Percentiles rank a stretch among this genome's conserved stretches.
Evolutionary conservation across 208 protist genomes (phyloP).

Genomic region (Zelonia costaricensis): DNA sequence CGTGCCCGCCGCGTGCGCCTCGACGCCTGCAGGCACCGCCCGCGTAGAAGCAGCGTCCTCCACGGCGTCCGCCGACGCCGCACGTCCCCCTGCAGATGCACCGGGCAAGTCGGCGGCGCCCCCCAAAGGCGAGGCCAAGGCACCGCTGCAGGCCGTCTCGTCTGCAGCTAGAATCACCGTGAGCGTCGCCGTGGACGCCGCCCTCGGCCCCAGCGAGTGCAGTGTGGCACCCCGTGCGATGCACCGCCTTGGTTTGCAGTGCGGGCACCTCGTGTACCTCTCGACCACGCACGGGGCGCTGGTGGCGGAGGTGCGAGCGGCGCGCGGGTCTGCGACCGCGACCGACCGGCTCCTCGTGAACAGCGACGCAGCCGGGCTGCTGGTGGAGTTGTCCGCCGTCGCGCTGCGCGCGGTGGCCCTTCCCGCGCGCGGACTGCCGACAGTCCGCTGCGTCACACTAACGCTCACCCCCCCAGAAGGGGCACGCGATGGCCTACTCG

Average conservation of each 20-base stretch:
- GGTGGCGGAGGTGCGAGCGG: slow-evolving; percentile 22
- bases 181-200: background rate
- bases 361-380: slow-evolving; percentile 25
- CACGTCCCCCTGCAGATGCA: no score
- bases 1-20: no score
- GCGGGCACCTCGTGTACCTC: slow-evolving; percentile 14
- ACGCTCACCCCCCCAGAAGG: slow-evolving; percentile 4
- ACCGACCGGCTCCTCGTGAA: slow-evolving; percentile 20
- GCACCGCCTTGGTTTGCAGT: slow-evolving; percentile 20
- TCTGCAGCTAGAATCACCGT: background rate
- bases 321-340: background rate
- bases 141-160: background rate
- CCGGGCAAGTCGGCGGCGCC: no score
- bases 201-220: slow-evolving; percentile 24
- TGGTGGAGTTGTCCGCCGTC: slow-evolving; percentile 21
- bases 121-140: background rate
- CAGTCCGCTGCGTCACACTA: slow-evolving; percentile 17
- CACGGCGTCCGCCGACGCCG: no score
- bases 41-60: no score
- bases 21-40: no score
- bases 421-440: slow-evolving; percentile 5
- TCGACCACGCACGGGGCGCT: slow-evolving; percentile 13
- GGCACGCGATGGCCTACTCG: background rate
- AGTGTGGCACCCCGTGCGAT: slow-evolving; percentile 3
- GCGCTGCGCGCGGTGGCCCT: slow-evolving; percentile 5